phyloP scores from a whole-genome alignment of 148 eudicot species.

The Nepenthes gracilis region DNA sequence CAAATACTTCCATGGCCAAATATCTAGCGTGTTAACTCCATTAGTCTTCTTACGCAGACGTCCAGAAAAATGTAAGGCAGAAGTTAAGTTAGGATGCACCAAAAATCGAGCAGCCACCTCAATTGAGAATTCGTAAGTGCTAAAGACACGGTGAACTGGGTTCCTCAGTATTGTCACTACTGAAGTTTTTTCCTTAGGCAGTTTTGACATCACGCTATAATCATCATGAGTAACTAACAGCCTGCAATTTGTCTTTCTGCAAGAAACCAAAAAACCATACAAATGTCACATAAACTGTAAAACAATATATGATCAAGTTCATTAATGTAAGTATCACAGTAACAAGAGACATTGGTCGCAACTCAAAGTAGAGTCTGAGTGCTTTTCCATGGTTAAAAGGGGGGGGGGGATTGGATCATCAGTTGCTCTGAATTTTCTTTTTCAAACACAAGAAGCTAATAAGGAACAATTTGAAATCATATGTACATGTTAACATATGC shows the following conservation, averaged over 20 bases:
- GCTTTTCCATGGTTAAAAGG: too few species aligned
- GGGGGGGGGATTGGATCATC: too few species aligned
- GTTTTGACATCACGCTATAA: constrained; percentile 85
- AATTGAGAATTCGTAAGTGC: constrained; percentile 85
- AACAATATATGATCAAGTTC: not conserved
- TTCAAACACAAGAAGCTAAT: too few species aligned
- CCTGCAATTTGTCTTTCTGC: constrained; percentile 77
- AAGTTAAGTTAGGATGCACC: constrained; percentile 83
- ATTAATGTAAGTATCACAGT: too few species aligned
- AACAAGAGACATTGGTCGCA: too few species aligned
- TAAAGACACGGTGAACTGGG: constrained; percentile 90
- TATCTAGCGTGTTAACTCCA: constrained; percentile 72
- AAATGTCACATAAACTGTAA: not conserved
- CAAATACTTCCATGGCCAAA: constrained; percentile 99
- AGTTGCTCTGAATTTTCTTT: too few species aligned
- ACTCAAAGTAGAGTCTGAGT: too few species aligned
- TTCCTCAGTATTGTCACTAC: constrained; percentile 82
- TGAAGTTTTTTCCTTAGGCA: constrained; percentile 74
- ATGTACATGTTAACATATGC: too few species aligned
- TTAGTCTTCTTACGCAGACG: constrained; percentile 41
- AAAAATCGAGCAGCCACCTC: constrained; percentile 93
- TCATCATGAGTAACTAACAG: constrained; percentile 87
- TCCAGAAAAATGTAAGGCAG: constrained; percentile 37
- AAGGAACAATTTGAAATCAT: too few species aligned
- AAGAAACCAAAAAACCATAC: constrained; percentile 7